Percentiles rank a stretch among this genome's conserved stretches.
phyloP scores from a whole-genome alignment of 352 stramenopile species.

The Porosira glacialis region DNA sequence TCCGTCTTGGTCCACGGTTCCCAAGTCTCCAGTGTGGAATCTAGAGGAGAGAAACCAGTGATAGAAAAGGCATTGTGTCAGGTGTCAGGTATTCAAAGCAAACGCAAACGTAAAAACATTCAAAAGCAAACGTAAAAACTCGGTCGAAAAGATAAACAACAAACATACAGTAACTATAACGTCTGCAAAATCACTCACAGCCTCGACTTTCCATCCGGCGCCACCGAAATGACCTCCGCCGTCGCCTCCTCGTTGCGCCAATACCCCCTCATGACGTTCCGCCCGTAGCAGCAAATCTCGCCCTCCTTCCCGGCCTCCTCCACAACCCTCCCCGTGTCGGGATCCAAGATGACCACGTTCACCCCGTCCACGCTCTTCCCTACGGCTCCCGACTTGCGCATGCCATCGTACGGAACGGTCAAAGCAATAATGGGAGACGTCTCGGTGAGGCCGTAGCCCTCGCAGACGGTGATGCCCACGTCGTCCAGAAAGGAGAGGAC shows the following conservation, averaged over 20 bases:
- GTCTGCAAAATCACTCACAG: constrained; percentile 59
- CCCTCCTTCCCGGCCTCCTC: constrained; percentile 61
- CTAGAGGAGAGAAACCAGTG: constrained; percentile 16
- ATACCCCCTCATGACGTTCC: constrained; percentile 81
- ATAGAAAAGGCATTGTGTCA: background rate
- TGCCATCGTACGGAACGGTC: constrained; percentile 34
- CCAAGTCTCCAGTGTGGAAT: constrained; percentile 81
- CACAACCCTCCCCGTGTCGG: constrained; percentile 42
- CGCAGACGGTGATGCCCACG: constrained; percentile 71
- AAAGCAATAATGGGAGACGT: constrained; percentile 69
- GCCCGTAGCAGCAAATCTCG: constrained; percentile 78
- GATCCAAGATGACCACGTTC: constrained; percentile 54
- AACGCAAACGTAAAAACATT: no score
- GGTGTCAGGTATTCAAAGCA: no score
- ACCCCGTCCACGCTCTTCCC: constrained; percentile 66
- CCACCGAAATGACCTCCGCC: constrained; percentile 76
- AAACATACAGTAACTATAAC: no score
- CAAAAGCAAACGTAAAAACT: no score
- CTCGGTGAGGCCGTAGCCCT: constrained; percentile 68
- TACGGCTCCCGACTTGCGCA: constrained; percentile 55
- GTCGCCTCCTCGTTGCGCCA: constrained; percentile 76
- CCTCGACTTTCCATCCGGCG: constrained; percentile 67
- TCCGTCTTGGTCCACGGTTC: constrained; percentile 59
- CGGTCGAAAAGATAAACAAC: no score
- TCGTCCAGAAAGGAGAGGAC: constrained; percentile 73